Conservation (phyloP, 495 filamentous ascomycete genomes). For the Hypoxylon fragiforme region DNA sequence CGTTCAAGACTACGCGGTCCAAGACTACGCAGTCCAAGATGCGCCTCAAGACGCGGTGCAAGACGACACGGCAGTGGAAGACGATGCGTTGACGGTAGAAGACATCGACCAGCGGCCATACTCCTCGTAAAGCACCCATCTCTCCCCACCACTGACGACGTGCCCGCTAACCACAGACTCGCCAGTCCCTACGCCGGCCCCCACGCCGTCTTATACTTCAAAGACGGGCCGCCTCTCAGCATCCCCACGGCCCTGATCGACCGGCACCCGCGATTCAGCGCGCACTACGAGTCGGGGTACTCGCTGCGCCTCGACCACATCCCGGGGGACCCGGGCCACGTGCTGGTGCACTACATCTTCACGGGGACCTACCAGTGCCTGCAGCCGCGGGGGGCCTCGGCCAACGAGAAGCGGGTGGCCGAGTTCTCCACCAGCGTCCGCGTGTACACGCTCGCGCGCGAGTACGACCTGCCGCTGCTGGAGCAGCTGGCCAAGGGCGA, state of each 20-base stretch:
- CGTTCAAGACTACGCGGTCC: no score
- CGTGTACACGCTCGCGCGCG: slow-evolving; percentile 12
- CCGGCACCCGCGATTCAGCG: slow-evolving; percentile 12
- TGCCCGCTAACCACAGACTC: slow-evolving; percentile 10
- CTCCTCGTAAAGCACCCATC: neutral
- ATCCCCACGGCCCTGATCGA: slow-evolving; percentile 22
- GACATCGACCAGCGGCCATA: neutral
- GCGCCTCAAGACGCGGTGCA: no score
- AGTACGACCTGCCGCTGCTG: slow-evolving; percentile 8
- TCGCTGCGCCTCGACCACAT: slow-evolving; percentile 8
- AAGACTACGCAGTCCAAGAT: no score
- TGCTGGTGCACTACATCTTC: slow-evolving; percentile 38
- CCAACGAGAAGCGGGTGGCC: slow-evolving; percentile 2
- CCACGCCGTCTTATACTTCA: slow-evolving; percentile 20
- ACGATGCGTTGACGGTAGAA: no score
- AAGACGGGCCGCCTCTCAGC: slow-evolving; percentile 10
- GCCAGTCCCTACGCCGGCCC: slow-evolving; percentile 36
- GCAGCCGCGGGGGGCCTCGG: slow-evolving; percentile 4
- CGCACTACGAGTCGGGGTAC: slow-evolving; percentile 1
- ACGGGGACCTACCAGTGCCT: slow-evolving; percentile 22
- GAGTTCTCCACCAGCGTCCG: slow-evolving; percentile 19
- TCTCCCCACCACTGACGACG: neutral
- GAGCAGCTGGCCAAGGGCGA: slow-evolving; percentile 11
- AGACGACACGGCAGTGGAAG: no score
- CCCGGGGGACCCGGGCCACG: slow-evolving; percentile 31